phyloP scores from a whole-genome alignment of 129 eudicot species.

The Artemisia tridentata region DNA sequence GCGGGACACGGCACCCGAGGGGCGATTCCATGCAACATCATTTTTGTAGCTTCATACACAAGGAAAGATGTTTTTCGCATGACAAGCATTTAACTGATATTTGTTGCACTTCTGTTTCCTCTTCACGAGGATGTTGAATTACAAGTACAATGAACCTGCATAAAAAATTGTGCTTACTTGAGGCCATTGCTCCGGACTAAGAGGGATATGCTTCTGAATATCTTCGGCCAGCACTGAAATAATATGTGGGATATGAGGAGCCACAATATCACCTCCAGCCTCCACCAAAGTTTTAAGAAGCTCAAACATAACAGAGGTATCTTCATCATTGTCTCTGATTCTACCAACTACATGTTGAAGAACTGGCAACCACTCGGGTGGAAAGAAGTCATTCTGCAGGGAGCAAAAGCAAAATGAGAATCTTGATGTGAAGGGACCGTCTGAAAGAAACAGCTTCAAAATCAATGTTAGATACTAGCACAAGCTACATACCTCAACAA shows the following conservation, averaged over 20 bases:
- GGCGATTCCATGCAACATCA: too few relatives aligned
- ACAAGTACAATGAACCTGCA: too few relatives aligned
- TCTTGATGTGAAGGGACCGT: background rate
- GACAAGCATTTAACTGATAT: too few relatives aligned
- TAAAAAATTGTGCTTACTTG: conserved; percentile 40
- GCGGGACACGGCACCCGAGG: too few relatives aligned
- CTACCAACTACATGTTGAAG: conserved; percentile 62
- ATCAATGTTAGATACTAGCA: conserved; percentile 2
- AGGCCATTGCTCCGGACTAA: conserved; percentile 59
- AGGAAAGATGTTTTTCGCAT: too few relatives aligned
- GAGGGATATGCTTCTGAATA: conserved; percentile 48
- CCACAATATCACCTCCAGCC: conserved; percentile 60
- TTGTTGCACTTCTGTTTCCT: too few relatives aligned
- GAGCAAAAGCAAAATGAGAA: conserved; percentile 1
- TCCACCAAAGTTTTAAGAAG: conserved; percentile 71
- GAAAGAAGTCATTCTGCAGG: conserved; percentile 65
- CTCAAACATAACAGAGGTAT: conserved; percentile 53
- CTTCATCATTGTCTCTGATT: conserved; percentile 52
- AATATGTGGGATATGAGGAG: conserved; percentile 57
- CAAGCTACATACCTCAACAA: conserved; percentile 54
- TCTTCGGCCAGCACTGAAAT: conserved; percentile 45
- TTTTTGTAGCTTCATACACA: too few relatives aligned
- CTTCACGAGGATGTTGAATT: background rate
- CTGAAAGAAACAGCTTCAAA: background rate
- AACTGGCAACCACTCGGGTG: conserved; percentile 74